A percentile compares a stretch with the other conserved stretches of the same genome.
Conservation (phyloP, 495 filamentous ascomycete genomes). For the Friedmanniomyces simplex region DNA sequence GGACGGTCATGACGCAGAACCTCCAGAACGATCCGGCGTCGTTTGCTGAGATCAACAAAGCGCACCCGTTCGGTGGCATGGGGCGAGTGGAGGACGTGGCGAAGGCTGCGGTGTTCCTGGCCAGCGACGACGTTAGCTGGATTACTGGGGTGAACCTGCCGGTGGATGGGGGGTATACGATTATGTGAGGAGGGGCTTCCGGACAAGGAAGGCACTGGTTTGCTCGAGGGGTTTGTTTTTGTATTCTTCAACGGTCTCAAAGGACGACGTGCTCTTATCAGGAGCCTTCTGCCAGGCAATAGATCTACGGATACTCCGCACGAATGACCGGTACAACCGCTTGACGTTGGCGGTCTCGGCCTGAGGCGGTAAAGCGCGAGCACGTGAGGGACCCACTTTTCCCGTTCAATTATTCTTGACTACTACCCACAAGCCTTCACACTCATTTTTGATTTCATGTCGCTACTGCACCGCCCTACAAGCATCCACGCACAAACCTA, state of each 20-base stretch:
- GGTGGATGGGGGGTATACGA: constrained; percentile 44
- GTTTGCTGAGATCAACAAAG: constrained; percentile 21
- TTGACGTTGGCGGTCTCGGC: too few relatives aligned
- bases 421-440: too few relatives aligned
- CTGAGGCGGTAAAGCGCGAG: too few relatives aligned
- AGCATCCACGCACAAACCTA: too few relatives aligned
- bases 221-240: neutral
- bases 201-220: neutral
- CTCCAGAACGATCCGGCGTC: constrained; percentile 14
- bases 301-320: too few relatives aligned
- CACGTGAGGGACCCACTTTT: too few relatives aligned
- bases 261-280: neutral
- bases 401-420: too few relatives aligned
- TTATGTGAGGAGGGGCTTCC: constrained; percentile 1
- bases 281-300: too few relatives aligned
- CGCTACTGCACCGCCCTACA: too few relatives aligned
- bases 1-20: constrained; percentile 22
- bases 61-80: constrained; percentile 34
- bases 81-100: constrained; percentile 41
- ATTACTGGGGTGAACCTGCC: constrained; percentile 38
- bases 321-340: too few relatives aligned
- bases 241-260: neutral
- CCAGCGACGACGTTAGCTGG: constrained; percentile 40
- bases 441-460: too few relatives aligned
- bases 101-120: constrained; percentile 40